Evolutionary conservation across 2,329 filamentous ascomycete genomes (phyloP).

Genomic region (Diaporthe ampelina): DNA sequence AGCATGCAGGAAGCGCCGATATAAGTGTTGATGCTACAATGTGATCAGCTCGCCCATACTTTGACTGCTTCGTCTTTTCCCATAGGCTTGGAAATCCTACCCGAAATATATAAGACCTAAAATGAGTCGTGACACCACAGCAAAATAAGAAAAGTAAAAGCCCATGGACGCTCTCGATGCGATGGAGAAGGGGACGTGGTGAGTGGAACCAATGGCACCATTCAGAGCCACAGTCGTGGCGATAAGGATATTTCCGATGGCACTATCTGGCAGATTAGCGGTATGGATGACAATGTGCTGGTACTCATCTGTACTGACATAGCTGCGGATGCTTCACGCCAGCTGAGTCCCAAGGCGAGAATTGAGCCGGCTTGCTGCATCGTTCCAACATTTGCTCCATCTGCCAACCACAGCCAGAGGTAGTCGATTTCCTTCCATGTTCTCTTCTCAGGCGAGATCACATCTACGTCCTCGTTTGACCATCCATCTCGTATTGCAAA

Average conservation of each 20-base stretch:
- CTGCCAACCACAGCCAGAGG: constrained; percentile 45
- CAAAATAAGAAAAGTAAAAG: constrained; percentile 50
- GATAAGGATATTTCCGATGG: constrained; percentile 54
- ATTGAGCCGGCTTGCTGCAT: constrained; percentile 46
- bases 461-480: constrained; percentile 44
- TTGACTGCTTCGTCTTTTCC: not conserved
- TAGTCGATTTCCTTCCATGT: constrained; percentile 44
- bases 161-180: constrained; percentile 60
- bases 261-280: constrained; percentile 32
- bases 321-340: constrained; percentile 45
- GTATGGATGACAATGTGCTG: too few species aligned
- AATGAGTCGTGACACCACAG: constrained; percentile 58
- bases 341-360: constrained; percentile 45
- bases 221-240: constrained; percentile 63
- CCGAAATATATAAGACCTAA: constrained; percentile 59
- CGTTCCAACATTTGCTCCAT: constrained; percentile 45
- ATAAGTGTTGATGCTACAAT: constrained; percentile 46
- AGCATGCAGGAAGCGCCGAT: constrained; percentile 41
- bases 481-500: constrained; percentile 39
- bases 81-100: not conserved
- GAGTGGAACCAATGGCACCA: constrained; percentile 51
- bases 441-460: constrained; percentile 39
- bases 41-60: not conserved
- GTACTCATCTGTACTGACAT: constrained; percentile 41
- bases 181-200: constrained; percentile 57